phyloP scores from a whole-genome alignment of 345 rosid genomes.

The Carallia brachiata region DNA sequence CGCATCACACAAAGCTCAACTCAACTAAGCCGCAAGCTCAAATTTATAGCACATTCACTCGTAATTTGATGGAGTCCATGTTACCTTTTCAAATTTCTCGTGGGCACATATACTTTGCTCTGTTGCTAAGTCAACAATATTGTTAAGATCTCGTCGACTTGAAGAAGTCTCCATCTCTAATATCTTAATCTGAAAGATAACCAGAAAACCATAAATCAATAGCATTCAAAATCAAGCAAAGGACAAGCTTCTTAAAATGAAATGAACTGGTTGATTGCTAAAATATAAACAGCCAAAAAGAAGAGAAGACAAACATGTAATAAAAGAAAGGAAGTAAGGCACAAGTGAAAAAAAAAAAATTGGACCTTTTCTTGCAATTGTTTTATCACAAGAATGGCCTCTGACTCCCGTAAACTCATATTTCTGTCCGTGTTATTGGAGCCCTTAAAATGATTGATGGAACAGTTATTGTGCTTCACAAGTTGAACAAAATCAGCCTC shows the following conservation, averaged over 20 bases:
- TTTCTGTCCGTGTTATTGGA: conserved; percentile 32
- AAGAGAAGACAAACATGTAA: background rate
- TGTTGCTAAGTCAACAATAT: conserved; percentile 47
- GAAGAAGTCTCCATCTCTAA: conserved; percentile 68
- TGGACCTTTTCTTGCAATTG: conserved; percentile 89
- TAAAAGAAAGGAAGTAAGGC: background rate
- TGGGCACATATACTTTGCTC: conserved; percentile 53
- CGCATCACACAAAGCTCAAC: no score
- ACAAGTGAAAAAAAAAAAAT: conserved; percentile 11
- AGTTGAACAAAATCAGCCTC: conserved; percentile 32
- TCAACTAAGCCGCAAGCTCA: background rate
- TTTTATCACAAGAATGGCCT: conserved; percentile 64
- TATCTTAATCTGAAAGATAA: conserved; percentile 49
- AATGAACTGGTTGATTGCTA: background rate
- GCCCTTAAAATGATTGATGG: conserved; percentile 17
- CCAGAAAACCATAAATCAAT: background rate
- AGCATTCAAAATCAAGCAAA: background rate
- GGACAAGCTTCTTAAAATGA: background rate
- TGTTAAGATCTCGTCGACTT: conserved; percentile 65
- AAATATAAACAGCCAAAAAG: background rate
- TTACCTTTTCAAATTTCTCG: conserved; percentile 76
- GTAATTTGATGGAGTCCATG: conserved; percentile 4
- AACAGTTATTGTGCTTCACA: conserved; percentile 25
- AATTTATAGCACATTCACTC: conserved; percentile 1
- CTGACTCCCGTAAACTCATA: conserved; percentile 51